These are phyloP conservation scores for Bretziella fagacearum DNA, from an alignment of 2,329 filamentous ascomycete species.

Conservation along the genomic window DNA sequence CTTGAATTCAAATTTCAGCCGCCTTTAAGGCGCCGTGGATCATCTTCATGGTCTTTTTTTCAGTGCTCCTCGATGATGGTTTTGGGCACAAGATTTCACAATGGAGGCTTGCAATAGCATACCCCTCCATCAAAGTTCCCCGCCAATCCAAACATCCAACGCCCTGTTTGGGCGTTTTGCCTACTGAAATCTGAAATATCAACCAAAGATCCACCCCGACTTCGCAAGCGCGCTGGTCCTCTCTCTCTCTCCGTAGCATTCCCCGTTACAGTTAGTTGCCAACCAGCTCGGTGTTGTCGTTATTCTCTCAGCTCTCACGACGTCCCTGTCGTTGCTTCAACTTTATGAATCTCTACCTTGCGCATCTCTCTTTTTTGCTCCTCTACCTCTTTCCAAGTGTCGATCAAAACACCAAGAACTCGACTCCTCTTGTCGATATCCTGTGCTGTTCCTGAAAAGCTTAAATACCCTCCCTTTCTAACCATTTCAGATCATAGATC, in stretches of 20 bases:
- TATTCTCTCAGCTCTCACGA: neutral
- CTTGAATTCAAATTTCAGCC: too few relatives aligned
- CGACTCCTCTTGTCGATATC: conserved; percentile 2
- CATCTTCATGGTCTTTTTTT: too few relatives aligned
- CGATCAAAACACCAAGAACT: conserved; percentile 3
- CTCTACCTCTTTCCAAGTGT: neutral
- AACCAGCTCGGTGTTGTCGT: neutral
- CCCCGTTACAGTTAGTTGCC: neutral
- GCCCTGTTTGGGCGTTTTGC: too few relatives aligned
- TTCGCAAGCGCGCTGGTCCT: conserved; percentile 8
- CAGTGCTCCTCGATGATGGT: too few relatives aligned
- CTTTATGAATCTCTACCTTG: neutral
- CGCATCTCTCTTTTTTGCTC: neutral
- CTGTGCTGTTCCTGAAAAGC: neutral
- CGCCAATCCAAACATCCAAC: conserved; percentile 1
- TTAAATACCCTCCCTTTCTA: conserved; percentile 4
- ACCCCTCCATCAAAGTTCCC: neutral
- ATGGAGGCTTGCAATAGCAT: neutral
- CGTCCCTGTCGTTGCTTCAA: neutral
- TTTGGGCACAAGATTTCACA: neutral
- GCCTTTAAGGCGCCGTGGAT: too few relatives aligned
- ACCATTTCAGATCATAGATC: conserved; percentile 4
- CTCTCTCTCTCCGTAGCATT: neutral
- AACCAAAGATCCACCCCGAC: conserved; percentile 10
- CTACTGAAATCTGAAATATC: conserved; percentile 12